Base-by-base conservation (phyloP, 2,329 filamentous ascomycete genomes). In the Penicillium concentricum region DNA sequence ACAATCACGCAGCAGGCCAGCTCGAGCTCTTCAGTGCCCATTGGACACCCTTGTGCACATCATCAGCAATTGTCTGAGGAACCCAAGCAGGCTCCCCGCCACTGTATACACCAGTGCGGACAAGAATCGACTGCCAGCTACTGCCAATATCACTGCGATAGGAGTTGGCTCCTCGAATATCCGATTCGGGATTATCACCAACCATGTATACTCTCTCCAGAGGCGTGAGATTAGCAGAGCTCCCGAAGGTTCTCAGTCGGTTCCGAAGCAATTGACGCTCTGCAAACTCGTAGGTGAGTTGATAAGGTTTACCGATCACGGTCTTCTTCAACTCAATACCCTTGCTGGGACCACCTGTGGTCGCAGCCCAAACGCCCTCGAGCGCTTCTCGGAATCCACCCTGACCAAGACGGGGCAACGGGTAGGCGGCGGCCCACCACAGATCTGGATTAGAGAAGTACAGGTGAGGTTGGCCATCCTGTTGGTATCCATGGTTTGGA, bases 361-460 rank as follows among this genome's bases (percentile, higher is more conserved):
- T 78, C 20, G 86, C 84, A 6, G 78, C 73, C 91, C 92, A 97
- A 1, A 94, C 82, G 0, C 92, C 92, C 62, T 87, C 84, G 16
- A 97, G 76, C 0, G 92, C 90, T 43, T 88, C 88, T 60, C 90
- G 85, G 75, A 97, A 97, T 0, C 90, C 92, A 18, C 94, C 94
- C 73, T 97, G 94, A 1, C 93, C 94, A 41, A 97, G 84, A 5
- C 94, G 87, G 30, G 93, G 91, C 48, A 93, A 83, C 58, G 89
- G 90, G 73, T 96, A 93, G 34, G 84, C 84, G 0, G 92, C 89
- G 50, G 91, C 89, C 92, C 92, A 99, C 68, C 92, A 83, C 4
- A 97, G 79, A 74, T 99, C 94, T 1, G 90, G 86, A 73, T 97
- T 97, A 44, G 88, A 92, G 73, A 95, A 96, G 79, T 88, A 96